Base-by-base conservation (phyloP, 2,329 filamentous ascomycete species). In the Sclerotiophoma versabilis region DNA sequence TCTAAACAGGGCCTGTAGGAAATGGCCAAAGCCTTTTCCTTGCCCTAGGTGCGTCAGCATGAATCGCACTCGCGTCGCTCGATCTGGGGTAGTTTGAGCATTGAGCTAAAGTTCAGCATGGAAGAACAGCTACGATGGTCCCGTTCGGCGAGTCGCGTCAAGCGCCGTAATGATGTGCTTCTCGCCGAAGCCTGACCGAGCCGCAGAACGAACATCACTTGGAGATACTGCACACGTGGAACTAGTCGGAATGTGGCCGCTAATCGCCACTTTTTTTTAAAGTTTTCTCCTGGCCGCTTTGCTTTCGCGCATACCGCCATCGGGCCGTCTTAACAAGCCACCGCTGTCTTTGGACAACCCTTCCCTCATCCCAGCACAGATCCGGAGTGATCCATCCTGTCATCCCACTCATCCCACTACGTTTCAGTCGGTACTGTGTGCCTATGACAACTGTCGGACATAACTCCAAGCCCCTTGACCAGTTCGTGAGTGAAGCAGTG, bases 151-250 rank as follows among this genome's bases (percentile, higher is more conserved):
- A 56, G 54, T 63, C 59, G 64, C 61, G 58, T 66, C 59, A 64
- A 64, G 63, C 62, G 62, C 60, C 56, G 58, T 50, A 57, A 58
- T 58, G 52, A 54, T 51, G 49, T 51, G 49, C 49, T 49, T 55
- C 49, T 53, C 54, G 65, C 65, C 69, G 67, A 71, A 53, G 61
- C 60, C 66, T 60, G 64, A 59, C 68, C 69, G 69, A 65, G 49
- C 47, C 49, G 59, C 56, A 63, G 32, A 54, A 60, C 54, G 58
- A 54, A 65, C 59, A 66, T 64, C 53, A 49, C 46, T 45, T 22
- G 15, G 6, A 36, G 44, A 49, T 39, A 49, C 50, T 38, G 38
- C 42, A 43, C 62, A 64, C 62, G 57, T 63, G 57, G 43, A 55
- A 48, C 48, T 60, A 60, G 55, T 45, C 58, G 49, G 63, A 66